Evolutionary conservation across 2,329 filamentous ascomycete species (phyloP).

Genomic region (Cyphellophora europaea): DNA sequence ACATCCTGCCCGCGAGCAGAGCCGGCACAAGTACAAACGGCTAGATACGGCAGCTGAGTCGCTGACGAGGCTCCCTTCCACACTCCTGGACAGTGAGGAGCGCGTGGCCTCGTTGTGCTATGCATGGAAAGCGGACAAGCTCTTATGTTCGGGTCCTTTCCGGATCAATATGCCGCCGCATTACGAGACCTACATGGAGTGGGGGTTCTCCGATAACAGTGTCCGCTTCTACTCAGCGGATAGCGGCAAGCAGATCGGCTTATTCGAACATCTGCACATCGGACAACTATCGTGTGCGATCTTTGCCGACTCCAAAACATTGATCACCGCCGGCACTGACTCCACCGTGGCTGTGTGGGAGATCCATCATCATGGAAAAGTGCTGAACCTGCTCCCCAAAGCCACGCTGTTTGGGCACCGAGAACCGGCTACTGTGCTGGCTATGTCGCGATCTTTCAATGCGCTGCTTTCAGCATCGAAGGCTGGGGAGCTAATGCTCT

Average conservation of each 20-base stretch:
- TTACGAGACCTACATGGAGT: conserved; percentile 88
- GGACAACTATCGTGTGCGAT: conserved; percentile 76
- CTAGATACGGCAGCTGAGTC: conserved; percentile 71
- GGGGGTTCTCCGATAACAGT: conserved; percentile 90
- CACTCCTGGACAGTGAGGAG: conserved; percentile 58
- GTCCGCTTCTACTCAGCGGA: conserved; percentile 85
- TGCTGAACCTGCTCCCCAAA: conserved; percentile 68
- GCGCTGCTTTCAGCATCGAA: conserved; percentile 74
- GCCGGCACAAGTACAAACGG: conserved; percentile 54
- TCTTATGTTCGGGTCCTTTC: conserved; percentile 76
- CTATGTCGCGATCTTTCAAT: conserved; percentile 79
- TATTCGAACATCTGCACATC: conserved; percentile 90
- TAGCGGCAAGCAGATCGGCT: conserved; percentile 69
- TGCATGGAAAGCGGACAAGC: conserved; percentile 67
- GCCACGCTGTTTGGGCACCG: conserved; percentile 87
- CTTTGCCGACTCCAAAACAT: conserved; percentile 80
- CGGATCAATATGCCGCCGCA: conserved; percentile 75
- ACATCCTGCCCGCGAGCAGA: conserved; percentile 67
- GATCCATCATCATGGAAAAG: conserved; percentile 54
- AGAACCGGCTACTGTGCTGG: conserved; percentile 69
- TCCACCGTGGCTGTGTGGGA: conserved; percentile 83
- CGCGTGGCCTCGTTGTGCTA: conserved; percentile 71
- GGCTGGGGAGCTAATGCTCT: conserved; percentile 77
- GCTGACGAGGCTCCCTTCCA: conserved; percentile 67
- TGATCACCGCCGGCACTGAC: conserved; percentile 87